These are phyloP conservation scores for Ceratocystis alfenasii DNA, from an alignment of 2,329 filamentous ascomycete genomes.

Conservation along the genomic window DNA sequence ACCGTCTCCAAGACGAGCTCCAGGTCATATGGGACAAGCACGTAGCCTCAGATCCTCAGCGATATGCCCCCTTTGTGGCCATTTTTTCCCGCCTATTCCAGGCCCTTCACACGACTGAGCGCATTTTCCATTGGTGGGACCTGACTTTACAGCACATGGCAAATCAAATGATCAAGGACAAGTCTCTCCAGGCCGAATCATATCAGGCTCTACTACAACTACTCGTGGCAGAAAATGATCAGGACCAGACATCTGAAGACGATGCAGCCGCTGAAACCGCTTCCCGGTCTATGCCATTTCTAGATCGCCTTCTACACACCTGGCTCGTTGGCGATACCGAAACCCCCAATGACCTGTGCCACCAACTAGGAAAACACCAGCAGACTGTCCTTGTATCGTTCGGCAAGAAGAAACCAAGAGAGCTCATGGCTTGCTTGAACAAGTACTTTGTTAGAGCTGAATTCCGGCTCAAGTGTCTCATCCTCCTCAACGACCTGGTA, in stretches of 20 bases:
- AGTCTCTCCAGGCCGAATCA: conserved; percentile 51
- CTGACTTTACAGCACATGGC: conserved; percentile 31
- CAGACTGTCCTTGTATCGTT: conserved; percentile 43
- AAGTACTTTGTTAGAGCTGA: conserved; percentile 52
- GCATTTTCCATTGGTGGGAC: conserved; percentile 62
- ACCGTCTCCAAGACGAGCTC: conserved; percentile 63
- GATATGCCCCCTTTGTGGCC: conserved; percentile 55
- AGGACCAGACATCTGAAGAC: conserved; percentile 35
- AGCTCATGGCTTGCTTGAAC: conserved; percentile 55
- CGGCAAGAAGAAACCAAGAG: conserved; percentile 58
- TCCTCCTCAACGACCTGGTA: conserved; percentile 60
- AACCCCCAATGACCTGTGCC: conserved; percentile 12
- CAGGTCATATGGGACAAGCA: conserved; percentile 53
- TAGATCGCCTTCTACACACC: conserved; percentile 43
- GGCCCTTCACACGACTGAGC: conserved; percentile 48
- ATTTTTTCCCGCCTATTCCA: conserved; percentile 54
- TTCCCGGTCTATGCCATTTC: conserved; percentile 36
- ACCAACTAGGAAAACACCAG: conserved; percentile 38
- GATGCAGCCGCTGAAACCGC: conserved; percentile 32
- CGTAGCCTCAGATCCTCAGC: conserved; percentile 44
- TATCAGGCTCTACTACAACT: conserved; percentile 53
- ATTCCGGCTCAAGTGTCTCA: conserved; percentile 51
- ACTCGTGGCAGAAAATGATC: conserved; percentile 49
- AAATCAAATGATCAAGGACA: conserved; percentile 47
- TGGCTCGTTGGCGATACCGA: conserved; percentile 43